phyloP scores from a whole-genome alignment of 805 yeast genomes.

The Candida michaelii region DNA sequence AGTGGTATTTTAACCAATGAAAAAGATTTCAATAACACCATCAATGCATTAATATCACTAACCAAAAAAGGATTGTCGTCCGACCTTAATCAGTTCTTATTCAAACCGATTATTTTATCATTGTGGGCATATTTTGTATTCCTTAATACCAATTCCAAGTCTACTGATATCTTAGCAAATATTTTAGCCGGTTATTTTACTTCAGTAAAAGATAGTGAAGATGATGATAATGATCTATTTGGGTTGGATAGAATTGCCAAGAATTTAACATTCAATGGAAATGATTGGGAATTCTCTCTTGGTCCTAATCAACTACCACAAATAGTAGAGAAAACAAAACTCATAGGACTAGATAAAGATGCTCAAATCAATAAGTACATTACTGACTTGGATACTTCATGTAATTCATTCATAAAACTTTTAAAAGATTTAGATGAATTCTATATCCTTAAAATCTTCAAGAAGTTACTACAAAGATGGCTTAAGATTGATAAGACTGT shows the following conservation, averaged over 20 bases:
- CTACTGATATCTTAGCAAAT: slow-evolving; percentile 34
- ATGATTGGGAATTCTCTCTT: slow-evolving; percentile 39
- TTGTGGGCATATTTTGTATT: slow-evolving; percentile 49
- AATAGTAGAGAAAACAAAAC: slow-evolving; percentile 17
- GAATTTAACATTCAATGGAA: slow-evolving; percentile 31
- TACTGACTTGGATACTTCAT: slow-evolving; percentile 25
- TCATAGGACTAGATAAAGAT: slow-evolving; percentile 18
- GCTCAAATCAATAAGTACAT: slow-evolving; percentile 29
- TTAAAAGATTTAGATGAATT: slow-evolving; percentile 50
- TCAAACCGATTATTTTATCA: slow-evolving; percentile 32
- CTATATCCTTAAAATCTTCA: slow-evolving; percentile 47
- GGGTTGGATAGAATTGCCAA: slow-evolving; percentile 32
- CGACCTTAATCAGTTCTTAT: slow-evolving; percentile 23
- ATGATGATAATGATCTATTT: slow-evolving; percentile 14
- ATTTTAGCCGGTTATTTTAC: slow-evolving; percentile 40
- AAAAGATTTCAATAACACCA: slow-evolving; percentile 54
- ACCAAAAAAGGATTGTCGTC: slow-evolving; percentile 39
- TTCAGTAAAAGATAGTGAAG: slow-evolving; percentile 19
- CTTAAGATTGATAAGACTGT: slow-evolving; percentile 24
- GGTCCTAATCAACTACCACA: slow-evolving; percentile 43
- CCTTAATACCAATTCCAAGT: slow-evolving; percentile 28
- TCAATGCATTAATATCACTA: slow-evolving; percentile 66
- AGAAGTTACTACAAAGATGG: slow-evolving; percentile 61
- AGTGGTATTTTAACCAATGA: slow-evolving; percentile 41
- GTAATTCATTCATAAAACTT: slow-evolving; percentile 35